Evolutionary conservation across 495 filamentous ascomycete genomes (phyloP).

Genomic region (Penicillium turbatum): DNA sequence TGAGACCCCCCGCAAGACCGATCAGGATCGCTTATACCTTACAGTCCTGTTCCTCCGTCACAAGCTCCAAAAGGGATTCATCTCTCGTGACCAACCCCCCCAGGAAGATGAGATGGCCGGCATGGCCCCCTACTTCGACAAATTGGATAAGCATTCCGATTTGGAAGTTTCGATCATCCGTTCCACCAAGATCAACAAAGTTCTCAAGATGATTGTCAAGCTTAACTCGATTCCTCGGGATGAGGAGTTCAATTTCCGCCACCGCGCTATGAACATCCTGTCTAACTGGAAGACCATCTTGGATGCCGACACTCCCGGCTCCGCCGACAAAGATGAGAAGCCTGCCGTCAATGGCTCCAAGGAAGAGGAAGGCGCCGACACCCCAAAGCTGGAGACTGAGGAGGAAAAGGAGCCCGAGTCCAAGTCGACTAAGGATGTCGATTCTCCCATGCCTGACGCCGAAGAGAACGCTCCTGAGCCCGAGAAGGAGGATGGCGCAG

Average conservation of each 20-base stretch:
- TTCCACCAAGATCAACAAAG: constrained; percentile 89
- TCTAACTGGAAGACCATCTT: constrained; percentile 79
- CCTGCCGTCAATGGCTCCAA: constrained; percentile 51
- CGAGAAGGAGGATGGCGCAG: constrained; percentile 10
- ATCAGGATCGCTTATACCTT: constrained; percentile 3
- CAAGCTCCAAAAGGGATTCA: constrained; percentile 85
- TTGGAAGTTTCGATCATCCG: constrained; percentile 83
- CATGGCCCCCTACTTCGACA: constrained; percentile 75
- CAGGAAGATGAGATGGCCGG: constrained; percentile 82
- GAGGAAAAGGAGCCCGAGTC: constrained; percentile 44
- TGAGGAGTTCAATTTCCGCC: constrained; percentile 78
- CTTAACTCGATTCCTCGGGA: constrained; percentile 75
- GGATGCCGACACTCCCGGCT: constrained; percentile 47
- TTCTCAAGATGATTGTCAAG: constrained; percentile 85
- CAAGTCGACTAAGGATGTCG: constrained; percentile 37
- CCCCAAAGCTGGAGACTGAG: constrained; percentile 39
- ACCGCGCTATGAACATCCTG: constrained; percentile 66
- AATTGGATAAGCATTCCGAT: constrained; percentile 73
- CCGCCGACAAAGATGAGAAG: constrained; percentile 42
- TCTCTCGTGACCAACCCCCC: constrained; percentile 73
- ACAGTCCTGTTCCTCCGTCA: constrained; percentile 79
- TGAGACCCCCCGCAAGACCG: neutral
- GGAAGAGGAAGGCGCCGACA: constrained; percentile 40
- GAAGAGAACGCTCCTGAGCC: constrained; percentile 17
- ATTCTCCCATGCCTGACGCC: constrained; percentile 38